Evolutionary conservation across 257 asterid genomes (phyloP).

Genomic region (Rubia yunnanensis): DNA sequence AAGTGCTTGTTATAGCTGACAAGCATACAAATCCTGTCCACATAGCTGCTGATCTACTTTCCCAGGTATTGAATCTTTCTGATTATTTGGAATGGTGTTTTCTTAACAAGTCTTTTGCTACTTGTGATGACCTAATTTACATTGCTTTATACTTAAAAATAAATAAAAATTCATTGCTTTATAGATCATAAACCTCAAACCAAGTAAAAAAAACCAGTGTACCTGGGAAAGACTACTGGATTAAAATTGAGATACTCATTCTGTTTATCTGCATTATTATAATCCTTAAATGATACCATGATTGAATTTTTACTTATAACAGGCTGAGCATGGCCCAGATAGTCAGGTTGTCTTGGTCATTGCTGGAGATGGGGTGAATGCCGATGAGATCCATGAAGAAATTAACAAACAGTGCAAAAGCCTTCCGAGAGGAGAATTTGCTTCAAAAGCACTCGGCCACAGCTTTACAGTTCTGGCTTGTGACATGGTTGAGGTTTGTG

Average conservation of each 20-base stretch:
- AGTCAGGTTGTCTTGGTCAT: slow-evolving; percentile 97
- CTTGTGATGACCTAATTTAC: background rate
- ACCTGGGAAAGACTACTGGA: background rate
- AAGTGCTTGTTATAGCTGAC: slow-evolving; percentile 96
- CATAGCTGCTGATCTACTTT: slow-evolving; percentile 92
- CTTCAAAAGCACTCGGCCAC: slow-evolving; percentile 79
- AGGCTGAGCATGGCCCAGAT: slow-evolving; percentile 99
- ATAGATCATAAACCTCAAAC: background rate
- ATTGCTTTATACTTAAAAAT: too few relatives aligned
- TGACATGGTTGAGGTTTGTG: slow-evolving; percentile 80
- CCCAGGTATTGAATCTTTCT: slow-evolving; percentile 49
- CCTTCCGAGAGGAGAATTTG: slow-evolving; percentile 86
- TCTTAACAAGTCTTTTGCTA: background rate
- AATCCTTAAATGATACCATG: background rate
- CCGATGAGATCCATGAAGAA: slow-evolving; percentile 58
- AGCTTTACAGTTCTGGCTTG: slow-evolving; percentile 80
- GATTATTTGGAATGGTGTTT: slow-evolving; percentile 1
- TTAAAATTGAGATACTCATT: background rate
- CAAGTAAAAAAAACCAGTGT: background rate
- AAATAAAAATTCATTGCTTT: too few relatives aligned
- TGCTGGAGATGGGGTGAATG: slow-evolving; percentile 77
- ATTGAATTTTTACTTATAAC: slow-evolving; percentile 14
- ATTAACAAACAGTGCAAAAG: slow-evolving; percentile 65
- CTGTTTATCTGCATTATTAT: background rate
- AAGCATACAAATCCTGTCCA: slow-evolving; percentile 79